Percentiles rank a stretch among this genome's conserved stretches.
Conservation (phyloP, 140 eudicot genomes). For the Cichorium intybus region DNA sequence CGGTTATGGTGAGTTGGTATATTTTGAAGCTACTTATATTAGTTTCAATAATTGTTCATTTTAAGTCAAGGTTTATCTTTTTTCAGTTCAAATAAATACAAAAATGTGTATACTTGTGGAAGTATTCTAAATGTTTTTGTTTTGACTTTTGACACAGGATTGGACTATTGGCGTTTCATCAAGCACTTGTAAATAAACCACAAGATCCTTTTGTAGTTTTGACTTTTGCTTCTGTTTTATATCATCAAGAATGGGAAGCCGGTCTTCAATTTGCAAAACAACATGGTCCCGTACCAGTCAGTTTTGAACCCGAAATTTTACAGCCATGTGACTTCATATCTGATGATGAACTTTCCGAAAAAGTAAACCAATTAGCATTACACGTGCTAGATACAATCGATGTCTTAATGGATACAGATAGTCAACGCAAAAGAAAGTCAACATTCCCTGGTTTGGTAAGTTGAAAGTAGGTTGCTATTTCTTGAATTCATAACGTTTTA, state of each 20-base stretch:
- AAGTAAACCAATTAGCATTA: slow-evolving; percentile 40
- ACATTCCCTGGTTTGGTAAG: slow-evolving; percentile 62
- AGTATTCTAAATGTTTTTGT: slow-evolving; percentile 9
- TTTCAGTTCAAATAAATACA: not conserved
- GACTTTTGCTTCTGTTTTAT: slow-evolving; percentile 77
- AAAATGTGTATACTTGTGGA: not conserved
- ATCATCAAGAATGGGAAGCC: slow-evolving; percentile 60
- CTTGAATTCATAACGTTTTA: too few relatives aligned
- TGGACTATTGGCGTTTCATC: slow-evolving; percentile 76
- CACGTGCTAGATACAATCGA: slow-evolving; percentile 42
- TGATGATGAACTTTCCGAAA: slow-evolving; percentile 65
- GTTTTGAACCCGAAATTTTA: slow-evolving; percentile 61
- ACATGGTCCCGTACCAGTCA: slow-evolving; percentile 27
- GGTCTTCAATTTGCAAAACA: slow-evolving; percentile 60
- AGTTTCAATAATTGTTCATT: not conserved
- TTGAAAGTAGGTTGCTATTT: too few relatives aligned
- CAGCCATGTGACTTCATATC: slow-evolving; percentile 34
- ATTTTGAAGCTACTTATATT: not conserved
- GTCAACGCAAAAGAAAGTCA: slow-evolving; percentile 39
- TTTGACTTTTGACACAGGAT: slow-evolving; percentile 48
- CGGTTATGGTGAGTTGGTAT: slow-evolving; percentile 61
- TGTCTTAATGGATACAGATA: slow-evolving; percentile 39
- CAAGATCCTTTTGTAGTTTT: slow-evolving; percentile 70
- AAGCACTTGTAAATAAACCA: slow-evolving; percentile 59
- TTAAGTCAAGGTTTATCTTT: not conserved